A percentile compares a stretch with the other conserved stretches of the same genome.
Evolutionary conservation across 169 alveolate species (phyloP).

Genomic region (Plasmodium gaboni): DNA sequence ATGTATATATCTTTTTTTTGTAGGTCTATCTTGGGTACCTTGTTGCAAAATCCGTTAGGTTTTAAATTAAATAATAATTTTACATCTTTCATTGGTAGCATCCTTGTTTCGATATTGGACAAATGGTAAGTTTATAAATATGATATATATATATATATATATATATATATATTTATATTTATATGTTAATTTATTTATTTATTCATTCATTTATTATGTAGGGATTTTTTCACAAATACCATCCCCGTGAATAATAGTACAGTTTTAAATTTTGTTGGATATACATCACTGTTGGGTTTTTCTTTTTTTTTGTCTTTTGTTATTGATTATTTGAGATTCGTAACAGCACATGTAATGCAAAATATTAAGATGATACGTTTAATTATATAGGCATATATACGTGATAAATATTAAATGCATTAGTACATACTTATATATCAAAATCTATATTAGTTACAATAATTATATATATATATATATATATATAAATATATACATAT

Average conservation of each 20-base stretch:
- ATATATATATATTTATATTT: not conserved
- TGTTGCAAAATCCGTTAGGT: slow-evolving; percentile 55
- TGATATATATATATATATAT: not conserved
- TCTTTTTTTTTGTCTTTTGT: slow-evolving; percentile 52
- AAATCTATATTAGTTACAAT: no score
- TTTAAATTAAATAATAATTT: slow-evolving; percentile 59
- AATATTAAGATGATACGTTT: not conserved
- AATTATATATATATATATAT: no score
- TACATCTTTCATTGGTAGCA: slow-evolving; percentile 70
- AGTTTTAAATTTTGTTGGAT: not conserved
- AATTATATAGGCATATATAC: not conserved
- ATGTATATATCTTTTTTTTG: not conserved
- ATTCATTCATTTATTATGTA: not conserved
- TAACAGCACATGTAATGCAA: slow-evolving; percentile 45
- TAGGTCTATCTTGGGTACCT: slow-evolving; percentile 59
- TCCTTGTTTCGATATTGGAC: slow-evolving; percentile 44
- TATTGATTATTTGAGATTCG: slow-evolving; percentile 36
- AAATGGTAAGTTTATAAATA: slow-evolving; percentile 22
- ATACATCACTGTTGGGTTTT: slow-evolving; percentile 22
- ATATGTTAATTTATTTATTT: not conserved
- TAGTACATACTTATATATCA: no score
- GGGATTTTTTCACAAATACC: slow-evolving; percentile 35
- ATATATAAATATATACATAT: no score
- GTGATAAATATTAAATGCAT: no score
- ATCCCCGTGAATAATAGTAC: slow-evolving; percentile 4